Conservation (phyloP, 371 early-diverging fungal species). For the Zopfochytrium polystomum region DNA sequence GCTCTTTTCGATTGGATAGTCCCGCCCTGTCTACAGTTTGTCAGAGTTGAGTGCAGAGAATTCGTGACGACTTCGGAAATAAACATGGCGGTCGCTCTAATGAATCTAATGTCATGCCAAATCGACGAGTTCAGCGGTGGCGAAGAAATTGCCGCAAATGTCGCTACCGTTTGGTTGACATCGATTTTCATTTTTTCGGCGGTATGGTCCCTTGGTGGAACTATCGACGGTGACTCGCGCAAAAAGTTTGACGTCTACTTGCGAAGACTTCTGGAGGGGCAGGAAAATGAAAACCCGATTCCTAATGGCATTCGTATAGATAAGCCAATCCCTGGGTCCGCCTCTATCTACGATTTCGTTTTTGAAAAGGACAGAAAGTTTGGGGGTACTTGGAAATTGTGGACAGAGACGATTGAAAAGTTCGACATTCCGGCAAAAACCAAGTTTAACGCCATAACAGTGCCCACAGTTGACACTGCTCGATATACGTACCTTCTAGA, state of each 20-base stretch:
- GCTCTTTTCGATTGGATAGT: constrained; percentile 53
- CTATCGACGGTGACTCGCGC: constrained; percentile 49
- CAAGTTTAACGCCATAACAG: constrained; percentile 53
- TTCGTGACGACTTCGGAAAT: constrained; percentile 45
- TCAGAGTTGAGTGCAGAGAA: constrained; percentile 42
- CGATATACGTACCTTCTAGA: constrained; percentile 52
- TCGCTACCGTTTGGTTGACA: constrained; percentile 41
- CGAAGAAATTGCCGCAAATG: constrained; percentile 37
- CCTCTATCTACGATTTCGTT: constrained; percentile 51
- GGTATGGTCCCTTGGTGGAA: constrained; percentile 57
- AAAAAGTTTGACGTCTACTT: constrained; percentile 51
- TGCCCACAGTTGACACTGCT: constrained; percentile 56
- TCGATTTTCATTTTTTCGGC: constrained; percentile 47
- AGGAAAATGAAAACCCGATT: constrained; percentile 32
- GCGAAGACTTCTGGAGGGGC: constrained; percentile 40
- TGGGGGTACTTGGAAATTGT: constrained; percentile 54
- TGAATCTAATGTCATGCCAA: constrained; percentile 52
- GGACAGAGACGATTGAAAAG: constrained; percentile 50
- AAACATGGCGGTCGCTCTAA: constrained; percentile 46
- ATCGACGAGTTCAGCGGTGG: constrained; percentile 43
- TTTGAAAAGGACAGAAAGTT: constrained; percentile 53
- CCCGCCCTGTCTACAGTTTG: constrained; percentile 44
- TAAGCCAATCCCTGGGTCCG: constrained; percentile 49
- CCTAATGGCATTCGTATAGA: constrained; percentile 46
- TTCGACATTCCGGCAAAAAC: constrained; percentile 50